These are phyloP conservation scores for Botrytis porri DNA, from an alignment of 2,329 filamentous ascomycete genomes.

Conservation along the genomic window DNA sequence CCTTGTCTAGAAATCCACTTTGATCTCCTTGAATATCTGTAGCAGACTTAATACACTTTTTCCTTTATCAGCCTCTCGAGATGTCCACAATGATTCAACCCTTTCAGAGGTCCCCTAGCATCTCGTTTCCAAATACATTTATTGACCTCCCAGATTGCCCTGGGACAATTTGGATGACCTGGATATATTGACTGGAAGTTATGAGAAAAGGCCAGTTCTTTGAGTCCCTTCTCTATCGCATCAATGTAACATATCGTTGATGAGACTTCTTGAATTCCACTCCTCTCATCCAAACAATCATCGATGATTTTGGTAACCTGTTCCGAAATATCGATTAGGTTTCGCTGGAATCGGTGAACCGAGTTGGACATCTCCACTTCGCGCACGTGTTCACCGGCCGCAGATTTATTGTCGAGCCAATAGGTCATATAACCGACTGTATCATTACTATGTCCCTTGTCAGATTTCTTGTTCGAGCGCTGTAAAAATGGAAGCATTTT, in stretches of 20 bases:
- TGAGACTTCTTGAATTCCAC: not conserved
- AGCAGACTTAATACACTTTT: not conserved
- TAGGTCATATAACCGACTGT: not conserved
- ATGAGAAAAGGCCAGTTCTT: not conserved
- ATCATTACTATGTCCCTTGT: too few species aligned
- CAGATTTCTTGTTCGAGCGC: not conserved
- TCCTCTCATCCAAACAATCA: not conserved
- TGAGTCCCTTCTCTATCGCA: not conserved
- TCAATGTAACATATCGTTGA: not conserved
- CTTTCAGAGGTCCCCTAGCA: not conserved
- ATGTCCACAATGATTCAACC: not conserved
- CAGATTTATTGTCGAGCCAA: not conserved
- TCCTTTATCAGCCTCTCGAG: not conserved
- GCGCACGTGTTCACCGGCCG: not conserved
- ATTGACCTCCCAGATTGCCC: not conserved
- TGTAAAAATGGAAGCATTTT: not conserved
- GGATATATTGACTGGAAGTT: not conserved
- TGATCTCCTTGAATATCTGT: not conserved
- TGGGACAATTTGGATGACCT: not conserved
- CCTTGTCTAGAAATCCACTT: not conserved
- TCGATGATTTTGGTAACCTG: not conserved
- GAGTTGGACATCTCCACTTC: not conserved
- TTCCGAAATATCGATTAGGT: not conserved
- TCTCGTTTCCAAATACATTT: not conserved
- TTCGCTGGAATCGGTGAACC: not conserved